Conservation (phyloP, 345 rosid species). For the Eucalyptus albens region DNA sequence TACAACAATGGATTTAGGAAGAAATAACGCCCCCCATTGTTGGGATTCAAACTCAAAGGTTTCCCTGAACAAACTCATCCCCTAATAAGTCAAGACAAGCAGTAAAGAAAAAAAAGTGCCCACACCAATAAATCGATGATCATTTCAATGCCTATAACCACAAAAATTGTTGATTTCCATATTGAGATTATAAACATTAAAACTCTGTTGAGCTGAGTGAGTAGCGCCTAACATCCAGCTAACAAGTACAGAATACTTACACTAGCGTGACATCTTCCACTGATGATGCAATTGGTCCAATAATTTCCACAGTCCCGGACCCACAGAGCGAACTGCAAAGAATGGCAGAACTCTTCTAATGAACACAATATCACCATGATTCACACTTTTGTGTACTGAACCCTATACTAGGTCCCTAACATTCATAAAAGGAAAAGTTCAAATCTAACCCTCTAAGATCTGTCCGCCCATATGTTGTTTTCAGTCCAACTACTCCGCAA, state of each 20-base stretch:
- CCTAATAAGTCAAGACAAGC: not conserved
- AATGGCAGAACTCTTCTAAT: not conserved
- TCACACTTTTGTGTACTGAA: not conserved
- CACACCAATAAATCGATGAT: not conserved
- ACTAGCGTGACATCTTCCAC: slow-evolving; percentile 71
- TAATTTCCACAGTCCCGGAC: slow-evolving; percentile 74
- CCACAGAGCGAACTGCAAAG: slow-evolving; percentile 51
- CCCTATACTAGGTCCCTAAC: not conserved
- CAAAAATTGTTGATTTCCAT: not conserved
- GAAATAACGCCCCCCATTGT: not conserved
- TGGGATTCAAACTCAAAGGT: not conserved
- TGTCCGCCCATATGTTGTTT: slow-evolving; percentile 77
- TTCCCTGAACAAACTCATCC: not conserved
- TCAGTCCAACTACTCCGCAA: slow-evolving; percentile 80
- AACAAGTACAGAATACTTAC: slow-evolving; percentile 30
- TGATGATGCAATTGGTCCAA: slow-evolving; percentile 78
- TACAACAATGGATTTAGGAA: not conserved
- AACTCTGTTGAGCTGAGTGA: not conserved
- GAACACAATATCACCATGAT: not conserved
- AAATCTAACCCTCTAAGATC: slow-evolving; percentile 57
- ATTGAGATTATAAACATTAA: not conserved
- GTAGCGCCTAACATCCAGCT: not conserved
- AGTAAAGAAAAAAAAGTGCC: not conserved
- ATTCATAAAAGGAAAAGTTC: not conserved
- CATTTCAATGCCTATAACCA: not conserved